Conservation (phyloP, 306 rosid genomes). For the Clitoria ternatea region DNA sequence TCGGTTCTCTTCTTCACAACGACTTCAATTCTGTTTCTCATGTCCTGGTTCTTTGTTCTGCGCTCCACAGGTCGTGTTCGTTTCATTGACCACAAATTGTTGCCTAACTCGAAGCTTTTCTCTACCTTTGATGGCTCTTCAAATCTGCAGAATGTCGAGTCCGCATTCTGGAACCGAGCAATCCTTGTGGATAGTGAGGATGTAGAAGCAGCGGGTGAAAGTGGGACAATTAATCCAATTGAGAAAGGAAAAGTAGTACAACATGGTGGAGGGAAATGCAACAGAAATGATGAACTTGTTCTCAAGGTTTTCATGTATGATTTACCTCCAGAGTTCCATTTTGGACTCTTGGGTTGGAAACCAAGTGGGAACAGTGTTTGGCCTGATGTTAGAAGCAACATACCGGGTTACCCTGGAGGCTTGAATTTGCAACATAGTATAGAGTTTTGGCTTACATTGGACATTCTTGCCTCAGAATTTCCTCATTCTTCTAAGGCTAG, state of each 20-base stretch:
- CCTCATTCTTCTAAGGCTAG: conserved; percentile 36
- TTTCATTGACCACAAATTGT: conserved; percentile 26
- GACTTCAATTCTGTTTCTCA: conserved; percentile 44
- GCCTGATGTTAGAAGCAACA: conserved; percentile 54
- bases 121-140: conserved; percentile 12
- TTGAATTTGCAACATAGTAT: conserved; percentile 80
- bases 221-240: not conserved
- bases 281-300: conserved; percentile 14
- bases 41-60: conserved; percentile 60
- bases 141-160: conserved; percentile 21
- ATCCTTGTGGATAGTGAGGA: conserved; percentile 41
- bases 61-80: conserved; percentile 37
- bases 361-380: conserved; percentile 45
- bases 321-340: conserved; percentile 62
- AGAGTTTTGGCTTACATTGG: conserved; percentile 77
- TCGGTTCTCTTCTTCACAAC: conserved; percentile 42
- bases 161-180: conserved; percentile 43
- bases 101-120: conserved; percentile 42
- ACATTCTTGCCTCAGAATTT: conserved; percentile 69
- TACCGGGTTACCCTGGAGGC: conserved; percentile 71
- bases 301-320: conserved; percentile 78
- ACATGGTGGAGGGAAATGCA: conserved; percentile 25
- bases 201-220: not conserved
- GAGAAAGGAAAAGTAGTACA: conserved; percentile 7
- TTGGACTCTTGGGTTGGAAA: conserved; percentile 63